These are phyloP conservation scores for Thalia dealbata DNA, from an alignment of 176 grass and related monocot species.

Conservation along the genomic window DNA sequence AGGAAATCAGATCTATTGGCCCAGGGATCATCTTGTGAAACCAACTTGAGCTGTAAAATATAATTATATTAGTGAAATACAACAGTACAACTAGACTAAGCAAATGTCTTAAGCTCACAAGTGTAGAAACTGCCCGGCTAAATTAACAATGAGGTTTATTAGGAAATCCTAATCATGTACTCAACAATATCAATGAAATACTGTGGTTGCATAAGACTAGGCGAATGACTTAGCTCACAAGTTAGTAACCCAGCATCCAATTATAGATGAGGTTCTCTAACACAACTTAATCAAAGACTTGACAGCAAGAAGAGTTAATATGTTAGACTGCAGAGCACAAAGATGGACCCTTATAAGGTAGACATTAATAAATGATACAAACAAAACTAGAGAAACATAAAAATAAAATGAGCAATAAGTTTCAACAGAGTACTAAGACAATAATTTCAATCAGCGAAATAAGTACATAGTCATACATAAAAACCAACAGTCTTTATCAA, in stretches of 20 bases:
- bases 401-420: too few species aligned
- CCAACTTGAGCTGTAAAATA: conserved; percentile 81
- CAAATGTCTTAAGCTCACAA: not conserved
- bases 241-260: too few species aligned
- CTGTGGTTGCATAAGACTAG: not conserved
- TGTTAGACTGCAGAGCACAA: not conserved
- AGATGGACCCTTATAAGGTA: not conserved
- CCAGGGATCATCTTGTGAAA: conserved; percentile 67
- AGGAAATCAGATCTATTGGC: conserved; percentile 80
- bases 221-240: too few species aligned
- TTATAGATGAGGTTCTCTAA: too few species aligned
- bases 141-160: not conserved
- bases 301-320: not conserved
- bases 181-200: not conserved
- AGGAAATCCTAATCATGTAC: not conserved
- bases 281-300: not conserved
- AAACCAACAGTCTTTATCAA: not conserved
- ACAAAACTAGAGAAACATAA: not conserved
- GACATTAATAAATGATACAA: not conserved
- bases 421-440: not conserved
- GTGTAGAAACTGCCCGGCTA: not conserved
- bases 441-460: not conserved
- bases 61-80: conserved; percentile 28
- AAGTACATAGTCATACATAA: not conserved
- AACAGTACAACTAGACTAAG: not conserved